Conservation (phyloP, 768 basidiomycete genomes). For the Suillus bovinus region DNA sequence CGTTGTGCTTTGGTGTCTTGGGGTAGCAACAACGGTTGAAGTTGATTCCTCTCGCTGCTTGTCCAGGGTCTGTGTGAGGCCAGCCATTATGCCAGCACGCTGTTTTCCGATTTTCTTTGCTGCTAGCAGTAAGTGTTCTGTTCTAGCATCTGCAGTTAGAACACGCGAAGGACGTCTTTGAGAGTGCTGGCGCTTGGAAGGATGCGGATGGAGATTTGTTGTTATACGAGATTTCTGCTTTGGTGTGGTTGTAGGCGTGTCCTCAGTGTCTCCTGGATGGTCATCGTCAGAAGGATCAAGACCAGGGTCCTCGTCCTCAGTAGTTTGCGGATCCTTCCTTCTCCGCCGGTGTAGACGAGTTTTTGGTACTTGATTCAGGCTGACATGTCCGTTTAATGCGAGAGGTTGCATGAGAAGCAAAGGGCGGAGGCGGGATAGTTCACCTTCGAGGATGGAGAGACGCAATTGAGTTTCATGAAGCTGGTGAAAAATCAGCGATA, state of each 20-base stretch:
- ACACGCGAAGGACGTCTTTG: constrained; percentile 31
- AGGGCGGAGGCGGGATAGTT: constrained; percentile 65
- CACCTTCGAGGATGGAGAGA: constrained; percentile 56
- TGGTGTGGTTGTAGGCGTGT: constrained; percentile 26
- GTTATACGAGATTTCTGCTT: constrained; percentile 24
- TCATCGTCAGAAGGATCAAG: constrained; percentile 28
- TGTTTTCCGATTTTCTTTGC: constrained; percentile 68
- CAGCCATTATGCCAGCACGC: constrained; percentile 56
- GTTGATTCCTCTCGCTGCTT: constrained; percentile 26
- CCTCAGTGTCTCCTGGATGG: constrained; percentile 17
- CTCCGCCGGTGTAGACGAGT: constrained; percentile 28
- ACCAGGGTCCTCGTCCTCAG: constrained; percentile 30
- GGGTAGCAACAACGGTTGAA: constrained; percentile 22
- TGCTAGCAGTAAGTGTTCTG: constrained; percentile 70
- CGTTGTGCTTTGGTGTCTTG: constrained; percentile 32
- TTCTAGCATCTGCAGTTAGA: constrained; percentile 61
- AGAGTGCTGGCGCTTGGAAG: constrained; percentile 27
- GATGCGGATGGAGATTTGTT: constrained; percentile 11
- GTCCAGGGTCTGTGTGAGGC: constrained; percentile 41
- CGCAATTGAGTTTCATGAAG: constrained; percentile 58
- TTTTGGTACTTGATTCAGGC: constrained; percentile 21
- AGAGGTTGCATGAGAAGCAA: constrained; percentile 66
- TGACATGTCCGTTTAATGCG: constrained; percentile 18
- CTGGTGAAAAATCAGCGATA: constrained; percentile 35
- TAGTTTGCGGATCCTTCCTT: constrained; percentile 24